Evolutionary conservation across 23 red algal species (phyloP).

Genomic region (Gracilaria domingensis): DNA sequence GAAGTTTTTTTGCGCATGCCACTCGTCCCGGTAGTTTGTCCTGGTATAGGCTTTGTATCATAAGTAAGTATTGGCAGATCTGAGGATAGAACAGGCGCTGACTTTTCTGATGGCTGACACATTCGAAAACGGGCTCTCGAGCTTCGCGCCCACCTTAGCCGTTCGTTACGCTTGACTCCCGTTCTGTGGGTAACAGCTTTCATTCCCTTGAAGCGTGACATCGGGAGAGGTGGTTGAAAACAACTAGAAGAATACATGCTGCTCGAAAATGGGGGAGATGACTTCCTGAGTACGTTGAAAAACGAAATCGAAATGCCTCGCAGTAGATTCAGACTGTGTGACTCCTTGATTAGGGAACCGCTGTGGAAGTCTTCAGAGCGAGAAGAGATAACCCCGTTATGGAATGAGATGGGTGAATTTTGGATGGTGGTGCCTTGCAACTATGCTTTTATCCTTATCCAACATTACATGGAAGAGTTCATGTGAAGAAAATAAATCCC

Average conservation of each 20-base stretch:
- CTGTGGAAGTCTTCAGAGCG: too few species aligned
- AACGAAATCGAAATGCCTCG: background rate
- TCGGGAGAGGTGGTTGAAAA: background rate
- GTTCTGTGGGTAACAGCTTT: background rate
- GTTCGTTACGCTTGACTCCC: background rate
- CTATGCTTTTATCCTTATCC: too few species aligned
- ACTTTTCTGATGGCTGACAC: background rate
- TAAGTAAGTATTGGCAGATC: constrained; percentile 33
- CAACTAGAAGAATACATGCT: background rate
- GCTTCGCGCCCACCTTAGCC: background rate
- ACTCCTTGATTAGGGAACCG: too few species aligned
- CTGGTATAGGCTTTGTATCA: constrained; percentile 77
- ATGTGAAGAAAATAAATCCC: too few species aligned
- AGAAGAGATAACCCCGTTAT: background rate
- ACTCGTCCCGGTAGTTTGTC: constrained; percentile 94
- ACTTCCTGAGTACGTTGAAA: background rate
- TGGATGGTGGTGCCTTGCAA: too few species aligned
- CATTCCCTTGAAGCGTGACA: background rate
- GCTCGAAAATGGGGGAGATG: background rate
- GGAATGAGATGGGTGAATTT: too few species aligned
- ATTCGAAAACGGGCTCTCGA: background rate
- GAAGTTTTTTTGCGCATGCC: constrained; percentile 83
- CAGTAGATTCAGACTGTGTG: background rate
- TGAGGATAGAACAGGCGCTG: background rate
- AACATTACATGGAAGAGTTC: too few species aligned